A percentile compares a stretch with the other conserved stretches of the same genome.
Conservation (phyloP, 495 filamentous ascomycete genomes). For the Oleoguttula mirabilis region DNA sequence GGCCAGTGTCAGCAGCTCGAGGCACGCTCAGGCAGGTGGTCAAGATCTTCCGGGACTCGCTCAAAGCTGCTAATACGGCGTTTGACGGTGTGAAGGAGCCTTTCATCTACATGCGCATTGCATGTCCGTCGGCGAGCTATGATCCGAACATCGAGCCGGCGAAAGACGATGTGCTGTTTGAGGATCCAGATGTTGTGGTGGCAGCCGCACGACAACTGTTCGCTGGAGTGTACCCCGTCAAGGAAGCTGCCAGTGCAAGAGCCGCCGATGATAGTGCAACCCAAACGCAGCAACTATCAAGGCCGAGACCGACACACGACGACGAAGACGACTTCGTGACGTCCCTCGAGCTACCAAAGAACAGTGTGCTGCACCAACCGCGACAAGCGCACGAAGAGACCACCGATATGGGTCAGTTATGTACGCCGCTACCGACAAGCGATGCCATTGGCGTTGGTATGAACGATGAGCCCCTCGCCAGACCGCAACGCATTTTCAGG, state of each 20-base stretch:
- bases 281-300: not conserved
- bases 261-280: no score
- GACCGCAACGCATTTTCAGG: slow-evolving; percentile 1
- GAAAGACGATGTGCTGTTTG: slow-evolving; percentile 81
- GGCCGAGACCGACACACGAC: not conserved
- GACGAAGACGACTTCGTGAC: slow-evolving; percentile 9
- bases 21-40: slow-evolving; percentile 58
- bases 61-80: slow-evolving; percentile 15
- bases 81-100: slow-evolving; percentile 39
- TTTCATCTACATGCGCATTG: slow-evolving; percentile 63
- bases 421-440: not conserved
- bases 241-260: not conserved
- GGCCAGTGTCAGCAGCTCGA: slow-evolving; percentile 53
- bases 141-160: slow-evolving; percentile 83
- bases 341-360: slow-evolving; percentile 14
- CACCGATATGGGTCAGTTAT: no score
- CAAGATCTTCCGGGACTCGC: slow-evolving; percentile 42
- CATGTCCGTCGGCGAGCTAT: slow-evolving; percentile 59
- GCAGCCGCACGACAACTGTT: slow-evolving; percentile 45
- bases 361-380: no score
- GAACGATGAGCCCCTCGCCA: not conserved
- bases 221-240: slow-evolving; percentile 35
- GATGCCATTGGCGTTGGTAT: not conserved
- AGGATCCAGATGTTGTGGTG: slow-evolving; percentile 43
- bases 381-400: not conserved